phyloP scores from a whole-genome alignment of 1,284 basidiomycete species.

The Cutaneotrichosporon curvatum region DNA sequence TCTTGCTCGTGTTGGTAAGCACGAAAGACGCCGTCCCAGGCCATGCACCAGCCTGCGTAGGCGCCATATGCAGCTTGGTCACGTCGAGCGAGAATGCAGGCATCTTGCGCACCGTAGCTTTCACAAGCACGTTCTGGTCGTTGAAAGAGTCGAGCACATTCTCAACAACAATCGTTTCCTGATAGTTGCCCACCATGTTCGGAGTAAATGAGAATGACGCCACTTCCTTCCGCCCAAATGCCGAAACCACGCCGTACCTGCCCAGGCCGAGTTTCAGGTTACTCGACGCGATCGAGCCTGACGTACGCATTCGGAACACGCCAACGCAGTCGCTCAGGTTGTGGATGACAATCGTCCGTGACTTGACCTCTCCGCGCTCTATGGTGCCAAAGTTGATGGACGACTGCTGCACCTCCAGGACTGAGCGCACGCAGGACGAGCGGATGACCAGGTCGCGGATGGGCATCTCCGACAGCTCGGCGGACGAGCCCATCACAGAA shows the following conservation, averaged over 20 bases:
- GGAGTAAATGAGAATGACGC: constrained; percentile 47
- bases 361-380: constrained; percentile 49
- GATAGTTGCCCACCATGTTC: constrained; percentile 47
- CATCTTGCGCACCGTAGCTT: constrained; percentile 48
- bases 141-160: constrained; percentile 49
- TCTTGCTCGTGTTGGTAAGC: constrained; percentile 47
- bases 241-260: constrained; percentile 50
- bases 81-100: constrained; percentile 49
- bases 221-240: constrained; percentile 50
- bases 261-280: constrained; percentile 50
- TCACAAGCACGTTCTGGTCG: constrained; percentile 49
- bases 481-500: constrained; percentile 5
- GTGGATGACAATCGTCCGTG: constrained; percentile 49
- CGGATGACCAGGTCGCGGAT: constrained; percentile 50
- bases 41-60: constrained; percentile 21
- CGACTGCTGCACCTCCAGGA: constrained; percentile 50
- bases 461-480: constrained; percentile 45
- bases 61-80: constrained; percentile 17
- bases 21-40: constrained; percentile 35
- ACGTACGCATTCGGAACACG: constrained; percentile 50
- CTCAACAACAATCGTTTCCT: constrained; percentile 50
- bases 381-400: constrained; percentile 52
- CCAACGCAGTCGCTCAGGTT: constrained; percentile 49
- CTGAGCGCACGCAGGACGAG: constrained; percentile 46
- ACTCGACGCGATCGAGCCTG: constrained; percentile 50